phyloP scores from a whole-genome alignment of 2,329 filamentous ascomycete species.

The Phaeosphaeria sp. region DNA sequence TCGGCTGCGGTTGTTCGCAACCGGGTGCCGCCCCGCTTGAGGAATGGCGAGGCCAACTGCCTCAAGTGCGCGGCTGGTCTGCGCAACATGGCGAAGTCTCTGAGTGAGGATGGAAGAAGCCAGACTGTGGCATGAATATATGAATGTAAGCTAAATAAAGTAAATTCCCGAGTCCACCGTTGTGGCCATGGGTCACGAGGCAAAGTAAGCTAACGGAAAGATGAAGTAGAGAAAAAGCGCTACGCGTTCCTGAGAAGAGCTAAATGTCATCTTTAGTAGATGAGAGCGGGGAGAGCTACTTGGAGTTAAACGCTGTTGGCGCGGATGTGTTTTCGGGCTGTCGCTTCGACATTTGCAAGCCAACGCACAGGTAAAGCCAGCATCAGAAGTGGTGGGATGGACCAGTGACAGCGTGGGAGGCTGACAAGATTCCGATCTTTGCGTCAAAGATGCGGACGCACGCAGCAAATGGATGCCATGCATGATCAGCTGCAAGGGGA shows the following conservation, averaged over 20 bases:
- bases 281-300: conserved; percentile 42
- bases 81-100: conserved; percentile 41
- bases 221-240: conserved; percentile 22
- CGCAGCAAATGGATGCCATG: conserved; percentile 43
- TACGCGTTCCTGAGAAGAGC: conserved; percentile 39
- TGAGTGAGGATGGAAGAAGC: conserved; percentile 15
- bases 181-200: conserved; percentile 34
- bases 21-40: conserved; percentile 37
- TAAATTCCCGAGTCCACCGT: conserved; percentile 24
- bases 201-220: conserved; percentile 24
- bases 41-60: conserved; percentile 35
- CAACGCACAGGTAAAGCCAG: conserved; percentile 42
- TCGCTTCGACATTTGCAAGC: conserved; percentile 33
- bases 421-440: conserved; percentile 34
- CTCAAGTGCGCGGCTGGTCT: conserved; percentile 34
- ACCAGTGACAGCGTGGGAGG: conserved; percentile 36
- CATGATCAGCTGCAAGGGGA: conserved; percentile 51
- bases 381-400: conserved; percentile 25
- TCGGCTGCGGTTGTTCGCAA: conserved; percentile 34
- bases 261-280: conserved; percentile 22
- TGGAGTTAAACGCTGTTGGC: conserved; percentile 47
- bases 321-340: conserved; percentile 31
- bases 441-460: conserved; percentile 37
- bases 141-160: conserved; percentile 1
- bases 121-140: conserved; percentile 13